Evolutionary conservation across 2,329 filamentous ascomycete species (phyloP).

Genomic region (Colletotrichum coccodes): DNA sequence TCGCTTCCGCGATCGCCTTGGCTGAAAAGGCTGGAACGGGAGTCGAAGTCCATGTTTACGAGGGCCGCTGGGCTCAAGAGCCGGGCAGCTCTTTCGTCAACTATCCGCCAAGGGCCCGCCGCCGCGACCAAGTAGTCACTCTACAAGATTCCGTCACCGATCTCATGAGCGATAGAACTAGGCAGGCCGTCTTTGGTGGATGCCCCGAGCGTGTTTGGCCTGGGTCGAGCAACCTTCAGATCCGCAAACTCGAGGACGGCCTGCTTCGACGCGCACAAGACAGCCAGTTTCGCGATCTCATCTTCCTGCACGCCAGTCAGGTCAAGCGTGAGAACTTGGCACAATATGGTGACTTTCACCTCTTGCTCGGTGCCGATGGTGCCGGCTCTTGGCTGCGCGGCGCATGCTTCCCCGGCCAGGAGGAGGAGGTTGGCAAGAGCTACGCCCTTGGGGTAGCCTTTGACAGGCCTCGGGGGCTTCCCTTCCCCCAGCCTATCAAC

Average conservation of each 20-base stretch:
- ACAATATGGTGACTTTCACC: slow-evolving; percentile 46
- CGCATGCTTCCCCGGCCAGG: slow-evolving; percentile 44
- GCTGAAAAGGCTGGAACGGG: slow-evolving; percentile 44
- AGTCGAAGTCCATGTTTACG: slow-evolving; percentile 47
- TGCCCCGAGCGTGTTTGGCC: slow-evolving; percentile 47
- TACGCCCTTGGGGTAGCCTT: slow-evolving; percentile 48
- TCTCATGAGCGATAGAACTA: slow-evolving; percentile 40
- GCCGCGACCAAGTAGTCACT: slow-evolving; percentile 48
- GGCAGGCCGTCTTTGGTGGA: slow-evolving; percentile 43
- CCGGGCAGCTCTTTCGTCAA: slow-evolving; percentile 34
- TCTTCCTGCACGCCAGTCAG: slow-evolving; percentile 44
- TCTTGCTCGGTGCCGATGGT: slow-evolving; percentile 46
- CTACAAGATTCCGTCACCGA: slow-evolving; percentile 46
- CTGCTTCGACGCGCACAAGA: slow-evolving; percentile 45
- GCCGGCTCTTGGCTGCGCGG: slow-evolving; percentile 47
- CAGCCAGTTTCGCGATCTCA: slow-evolving; percentile 41
- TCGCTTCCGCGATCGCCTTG: slow-evolving; percentile 44
- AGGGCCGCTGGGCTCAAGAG: slow-evolving; percentile 43
- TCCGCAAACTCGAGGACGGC: slow-evolving; percentile 48
- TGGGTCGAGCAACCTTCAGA: slow-evolving; percentile 47
- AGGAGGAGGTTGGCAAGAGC: slow-evolving; percentile 44
- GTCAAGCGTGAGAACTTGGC: slow-evolving; percentile 41
- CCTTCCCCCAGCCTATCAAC: slow-evolving; percentile 46
- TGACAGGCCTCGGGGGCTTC: slow-evolving; percentile 42
- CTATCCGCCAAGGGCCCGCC: slow-evolving; percentile 41